Evolutionary conservation across 345 rosid species (phyloP), one percentile per base, ranked within the genome.

Genomic region (Moringa oleifera): DNA sequence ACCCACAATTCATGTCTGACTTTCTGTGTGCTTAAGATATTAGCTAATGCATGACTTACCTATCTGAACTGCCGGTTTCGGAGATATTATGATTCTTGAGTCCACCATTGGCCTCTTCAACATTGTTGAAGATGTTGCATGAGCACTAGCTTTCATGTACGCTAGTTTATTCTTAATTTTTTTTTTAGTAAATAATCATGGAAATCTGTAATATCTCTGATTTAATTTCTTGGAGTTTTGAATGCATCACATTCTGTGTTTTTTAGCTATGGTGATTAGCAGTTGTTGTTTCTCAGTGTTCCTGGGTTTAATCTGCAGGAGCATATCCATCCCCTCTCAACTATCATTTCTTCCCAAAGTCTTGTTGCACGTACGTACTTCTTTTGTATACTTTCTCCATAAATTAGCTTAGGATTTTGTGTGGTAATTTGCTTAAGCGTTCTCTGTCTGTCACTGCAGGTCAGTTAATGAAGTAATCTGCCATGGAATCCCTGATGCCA

Each of bases 321-420:
- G 99, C 81, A 50, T 94, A 94, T 76, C 99, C 99, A 57, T 94
- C 99, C 66, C 99, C 99, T 25, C 88, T 94, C 59, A 94, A 90
- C 76, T 94, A 94, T 77, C 69, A 88, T 75, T 94, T 88, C 78
- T 94, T 83, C 68, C 99, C 99, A 20, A 94, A 94, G 78, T 94
- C 99, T 67, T 94, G 99, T 81, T 94, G 99, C 99, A 90, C 92
- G 99, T 94, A 80, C 81, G 97, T 88, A 85, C 83, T 81, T 82
- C 56, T 66, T 70, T 73, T 67, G 23, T 56, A 31, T 68, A 50
- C 56, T 20, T 71, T 25, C 67, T 68, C n/a, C 25, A 18, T 57
- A 5, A 49, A 55, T 59, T 22, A 65, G 0, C 59, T 24, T 57
- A 60, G 8, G 16, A 25, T 61, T 54, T 59, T 46, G 33, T 57